A percentile compares a stretch with the other conserved stretches of the same genome.
These are phyloP conservation scores for Vachellia pachyceras DNA, from an alignment of 306 rosid genomes.

Conservation along the genomic window DNA sequence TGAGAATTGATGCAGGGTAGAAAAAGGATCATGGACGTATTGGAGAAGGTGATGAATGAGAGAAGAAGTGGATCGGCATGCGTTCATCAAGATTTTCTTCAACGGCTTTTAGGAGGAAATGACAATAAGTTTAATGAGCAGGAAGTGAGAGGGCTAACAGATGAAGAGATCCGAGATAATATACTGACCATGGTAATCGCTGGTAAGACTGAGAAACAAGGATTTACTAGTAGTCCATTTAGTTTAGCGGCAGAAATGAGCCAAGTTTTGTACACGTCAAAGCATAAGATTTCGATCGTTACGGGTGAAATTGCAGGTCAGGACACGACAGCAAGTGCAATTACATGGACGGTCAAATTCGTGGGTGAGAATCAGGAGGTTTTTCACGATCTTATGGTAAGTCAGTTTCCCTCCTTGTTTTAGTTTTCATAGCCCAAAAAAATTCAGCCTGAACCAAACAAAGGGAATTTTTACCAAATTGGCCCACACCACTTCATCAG, in stretches of 20 bases:
- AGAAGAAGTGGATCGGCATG: slow-evolving; percentile 51
- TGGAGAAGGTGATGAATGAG: slow-evolving; percentile 58
- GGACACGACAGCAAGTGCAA: slow-evolving; percentile 86
- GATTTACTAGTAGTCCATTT: not conserved
- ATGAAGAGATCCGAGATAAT: slow-evolving; percentile 79
- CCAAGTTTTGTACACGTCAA: too few relatives aligned
- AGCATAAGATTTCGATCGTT: not conserved
- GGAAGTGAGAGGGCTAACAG: slow-evolving; percentile 45
- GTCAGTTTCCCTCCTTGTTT: slow-evolving; percentile 9
- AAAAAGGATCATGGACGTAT: slow-evolving; percentile 58
- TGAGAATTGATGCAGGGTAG: slow-evolving; percentile 58
- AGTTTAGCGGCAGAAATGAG: not conserved
- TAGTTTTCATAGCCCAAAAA: not conserved
- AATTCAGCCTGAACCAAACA: not conserved
- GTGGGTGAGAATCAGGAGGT: slow-evolving; percentile 73
- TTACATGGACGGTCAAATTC: slow-evolving; percentile 90
- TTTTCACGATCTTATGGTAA: slow-evolving; percentile 60
- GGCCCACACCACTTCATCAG: not conserved
- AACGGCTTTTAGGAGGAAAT: slow-evolving; percentile 46
- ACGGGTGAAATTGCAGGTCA: slow-evolving; percentile 52
- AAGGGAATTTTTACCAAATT: not conserved
- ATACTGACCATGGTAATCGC: slow-evolving; percentile 87
- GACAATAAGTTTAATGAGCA: slow-evolving; percentile 41
- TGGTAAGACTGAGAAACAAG: slow-evolving; percentile 37
- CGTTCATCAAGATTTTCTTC: slow-evolving; percentile 62